A percentile compares a stretch with the other conserved stretches of the same genome.
These are phyloP conservation scores for Grigorovia jiainica DNA, from an alignment of 805 yeast genomes.

Conservation along the genomic window DNA sequence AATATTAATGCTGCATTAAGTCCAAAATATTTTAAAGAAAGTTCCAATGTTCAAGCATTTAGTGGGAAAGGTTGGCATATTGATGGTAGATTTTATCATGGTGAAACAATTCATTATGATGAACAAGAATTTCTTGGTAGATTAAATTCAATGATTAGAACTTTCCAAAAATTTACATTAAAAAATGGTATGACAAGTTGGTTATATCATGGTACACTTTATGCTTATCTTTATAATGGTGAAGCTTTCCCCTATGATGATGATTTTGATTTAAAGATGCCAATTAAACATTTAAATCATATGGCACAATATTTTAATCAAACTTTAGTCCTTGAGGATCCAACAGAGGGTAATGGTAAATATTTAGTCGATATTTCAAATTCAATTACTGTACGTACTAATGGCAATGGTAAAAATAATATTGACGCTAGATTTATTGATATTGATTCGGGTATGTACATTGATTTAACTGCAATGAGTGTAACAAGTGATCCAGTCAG, in stretches of 20 bases:
- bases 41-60: conserved; percentile 1
- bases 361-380: conserved; percentile 43
- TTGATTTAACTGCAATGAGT: conserved; percentile 62
- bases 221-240: conserved; percentile 61
- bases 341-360: conserved; percentile 44
- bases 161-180: conserved; percentile 41
- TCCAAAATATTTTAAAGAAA: conserved; percentile 32
- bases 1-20: conserved; percentile 24
- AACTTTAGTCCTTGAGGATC: conserved; percentile 38
- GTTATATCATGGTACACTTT: conserved; percentile 57
- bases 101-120: conserved; percentile 34
- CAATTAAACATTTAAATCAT: conserved; percentile 37
- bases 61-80: conserved; percentile 33
- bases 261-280: conserved; percentile 57
- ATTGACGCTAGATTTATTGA: conserved; percentile 70
- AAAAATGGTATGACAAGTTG: conserved; percentile 42
- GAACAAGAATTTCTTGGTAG: conserved; percentile 4
- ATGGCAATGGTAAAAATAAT: conserved; percentile 51
- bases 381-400: conserved; percentile 43
- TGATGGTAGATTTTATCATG: conserved; percentile 53
- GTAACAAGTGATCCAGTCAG: conserved; percentile 28
- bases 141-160: conserved; percentile 39
- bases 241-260: conserved; percentile 55
- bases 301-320: conserved; percentile 35
- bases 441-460: conserved; percentile 56